phyloP scores from a whole-genome alignment of 495 filamentous ascomycete genomes.

The Immersiella caudata region DNA sequence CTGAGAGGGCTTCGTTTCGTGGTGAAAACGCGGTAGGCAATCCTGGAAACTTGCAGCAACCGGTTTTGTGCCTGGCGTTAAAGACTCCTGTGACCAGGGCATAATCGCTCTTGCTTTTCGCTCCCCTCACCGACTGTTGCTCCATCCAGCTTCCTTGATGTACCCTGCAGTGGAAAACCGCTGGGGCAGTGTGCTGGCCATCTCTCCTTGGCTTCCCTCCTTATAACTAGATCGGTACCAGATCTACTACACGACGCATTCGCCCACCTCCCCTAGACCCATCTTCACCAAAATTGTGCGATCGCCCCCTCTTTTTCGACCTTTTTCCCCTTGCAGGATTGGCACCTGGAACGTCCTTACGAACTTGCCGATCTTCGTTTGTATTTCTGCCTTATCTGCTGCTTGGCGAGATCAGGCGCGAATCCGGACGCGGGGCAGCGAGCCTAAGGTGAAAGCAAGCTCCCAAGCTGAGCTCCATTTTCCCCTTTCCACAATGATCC shows the following conservation, averaged over 20 bases:
- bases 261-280: not conserved
- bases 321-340: conserved; percentile 4
- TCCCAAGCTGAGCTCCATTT: conserved; percentile 13
- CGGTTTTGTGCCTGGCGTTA: conserved; percentile 4
- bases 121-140: not conserved
- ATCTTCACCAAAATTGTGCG: not conserved
- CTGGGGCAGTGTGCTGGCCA: not conserved
- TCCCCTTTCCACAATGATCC: conserved; percentile 45
- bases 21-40: not conserved
- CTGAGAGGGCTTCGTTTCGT: not conserved
- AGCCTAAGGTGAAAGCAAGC: conserved; percentile 14
- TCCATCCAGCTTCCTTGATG: not conserved
- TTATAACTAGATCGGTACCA: conserved; percentile 1
- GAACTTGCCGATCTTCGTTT: conserved; percentile 28
- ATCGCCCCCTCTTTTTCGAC: conserved; percentile 4
- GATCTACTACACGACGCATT: conserved; percentile 4
- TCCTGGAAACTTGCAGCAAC: conserved; percentile 4
- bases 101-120: not conserved
- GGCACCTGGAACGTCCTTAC: conserved; percentile 24
- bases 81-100: not conserved
- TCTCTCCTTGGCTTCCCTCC: not conserved
- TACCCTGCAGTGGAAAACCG: not conserved
- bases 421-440: conserved; percentile 23
- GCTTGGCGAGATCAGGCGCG: conserved; percentile 30
- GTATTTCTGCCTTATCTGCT: conserved; percentile 34